Conservation (phyloP, 208 protist species). For the Leishmania mexicana region DNA sequence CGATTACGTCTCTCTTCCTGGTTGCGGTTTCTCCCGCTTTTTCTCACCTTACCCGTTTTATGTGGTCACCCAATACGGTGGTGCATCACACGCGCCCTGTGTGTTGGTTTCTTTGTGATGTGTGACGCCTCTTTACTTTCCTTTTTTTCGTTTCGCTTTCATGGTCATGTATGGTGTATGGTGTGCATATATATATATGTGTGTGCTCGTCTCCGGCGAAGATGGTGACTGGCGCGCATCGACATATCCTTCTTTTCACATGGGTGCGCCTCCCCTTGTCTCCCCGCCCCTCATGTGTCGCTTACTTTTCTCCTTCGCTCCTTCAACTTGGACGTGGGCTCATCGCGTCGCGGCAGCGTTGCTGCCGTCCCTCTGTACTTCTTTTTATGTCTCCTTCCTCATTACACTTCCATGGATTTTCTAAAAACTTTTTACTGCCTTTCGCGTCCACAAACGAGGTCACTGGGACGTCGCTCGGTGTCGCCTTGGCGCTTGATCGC, state of each 20-base stretch:
- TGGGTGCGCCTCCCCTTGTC: not conserved
- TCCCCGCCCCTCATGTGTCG: not conserved
- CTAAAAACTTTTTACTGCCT: not conserved
- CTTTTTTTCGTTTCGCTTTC: not conserved
- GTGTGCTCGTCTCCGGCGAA: not conserved
- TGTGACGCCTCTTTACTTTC: not conserved
- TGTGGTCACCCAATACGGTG: not conserved
- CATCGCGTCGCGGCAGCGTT: not conserved
- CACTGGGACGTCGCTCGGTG: not conserved
- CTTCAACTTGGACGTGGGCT: not conserved
- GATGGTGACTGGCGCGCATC: not conserved
- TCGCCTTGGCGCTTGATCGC: not conserved
- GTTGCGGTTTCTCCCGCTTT: not conserved
- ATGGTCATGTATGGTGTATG: not conserved
- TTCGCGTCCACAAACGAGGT: not conserved
- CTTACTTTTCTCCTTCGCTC: not conserved
- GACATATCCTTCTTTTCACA: not conserved
- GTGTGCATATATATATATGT: not conserved
- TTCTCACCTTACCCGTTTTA: not conserved
- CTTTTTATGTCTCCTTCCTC: not conserved
- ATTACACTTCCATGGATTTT: not conserved
- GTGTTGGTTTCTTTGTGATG: not conserved
- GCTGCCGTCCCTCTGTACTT: not conserved
- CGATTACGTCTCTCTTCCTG: not conserved
- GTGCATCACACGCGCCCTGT: not conserved